phyloP scores from a whole-genome alignment of 176 grass and related monocot genomes.

The Ensete glaucum region DNA sequence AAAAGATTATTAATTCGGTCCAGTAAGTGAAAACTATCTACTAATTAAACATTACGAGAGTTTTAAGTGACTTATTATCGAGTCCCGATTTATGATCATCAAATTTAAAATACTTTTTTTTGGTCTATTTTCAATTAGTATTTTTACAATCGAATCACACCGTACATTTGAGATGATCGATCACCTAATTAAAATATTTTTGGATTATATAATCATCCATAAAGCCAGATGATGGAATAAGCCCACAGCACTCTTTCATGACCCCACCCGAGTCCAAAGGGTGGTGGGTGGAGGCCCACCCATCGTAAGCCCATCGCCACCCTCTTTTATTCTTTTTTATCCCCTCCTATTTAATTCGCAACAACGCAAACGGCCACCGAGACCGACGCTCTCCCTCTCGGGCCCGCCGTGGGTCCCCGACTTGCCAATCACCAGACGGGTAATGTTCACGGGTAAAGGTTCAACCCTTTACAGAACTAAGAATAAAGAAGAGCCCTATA shows the following conservation, averaged over 20 bases:
- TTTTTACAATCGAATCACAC: too few species aligned
- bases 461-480: not conserved
- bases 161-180: too few species aligned
- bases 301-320: too few species aligned
- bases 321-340: not conserved
- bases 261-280: not conserved
- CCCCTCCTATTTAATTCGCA: not conserved
- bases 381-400: not conserved
- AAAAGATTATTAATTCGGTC: too few species aligned
- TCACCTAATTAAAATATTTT: too few species aligned
- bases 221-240: not conserved
- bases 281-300: not conserved
- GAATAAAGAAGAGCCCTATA: not conserved
- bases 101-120: too few species aligned
- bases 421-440: not conserved
- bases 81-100: too few species aligned
- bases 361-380: not conserved
- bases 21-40: too few species aligned
- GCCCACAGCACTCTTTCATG: not conserved
- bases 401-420: not conserved
- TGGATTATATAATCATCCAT: too few species aligned
- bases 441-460: not conserved
- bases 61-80: too few species aligned
- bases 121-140: too few species aligned
- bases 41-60: too few species aligned